Evolutionary conservation across 805 yeast species (phyloP).

Genomic region (Metschnikowia kofuensis): DNA sequence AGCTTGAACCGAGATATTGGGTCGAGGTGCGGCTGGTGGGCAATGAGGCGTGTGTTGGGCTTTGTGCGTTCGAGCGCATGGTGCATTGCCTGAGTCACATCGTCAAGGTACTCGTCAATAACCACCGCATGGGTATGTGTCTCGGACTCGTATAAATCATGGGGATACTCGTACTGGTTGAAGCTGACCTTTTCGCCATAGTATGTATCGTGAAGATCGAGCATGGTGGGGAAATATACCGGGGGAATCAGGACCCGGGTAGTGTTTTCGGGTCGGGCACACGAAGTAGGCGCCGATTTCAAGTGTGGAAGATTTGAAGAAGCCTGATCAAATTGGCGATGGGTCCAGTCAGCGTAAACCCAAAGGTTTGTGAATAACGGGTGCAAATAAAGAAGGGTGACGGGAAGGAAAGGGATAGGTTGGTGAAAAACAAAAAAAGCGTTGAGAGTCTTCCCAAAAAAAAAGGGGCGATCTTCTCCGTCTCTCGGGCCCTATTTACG

Average conservation of each 20-base stretch:
- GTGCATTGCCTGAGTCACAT: conserved; percentile 41
- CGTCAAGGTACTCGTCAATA: conserved; percentile 51
- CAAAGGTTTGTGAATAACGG: too few relatives aligned
- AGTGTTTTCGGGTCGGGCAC: too few relatives aligned
- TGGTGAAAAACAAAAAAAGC: background rate
- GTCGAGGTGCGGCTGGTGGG: conserved; percentile 84
- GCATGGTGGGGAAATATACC: background rate
- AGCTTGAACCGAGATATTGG: conserved; percentile 70
- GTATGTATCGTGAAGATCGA: conserved; percentile 8
- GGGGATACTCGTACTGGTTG: conserved; percentile 49
- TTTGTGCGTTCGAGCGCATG: conserved; percentile 32
- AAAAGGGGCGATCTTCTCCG: background rate
- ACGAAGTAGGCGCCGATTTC: too few relatives aligned
- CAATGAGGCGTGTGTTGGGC: conserved; percentile 58
- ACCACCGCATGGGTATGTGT: conserved; percentile 43
- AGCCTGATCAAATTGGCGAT: background rate
- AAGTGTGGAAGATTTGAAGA: background rate
- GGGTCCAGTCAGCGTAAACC: too few relatives aligned
- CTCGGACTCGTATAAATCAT: conserved; percentile 49
- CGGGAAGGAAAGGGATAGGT: background rate
- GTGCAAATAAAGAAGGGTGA: background rate
- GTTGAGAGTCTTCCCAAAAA: background rate
- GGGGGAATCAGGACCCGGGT: too few relatives aligned
- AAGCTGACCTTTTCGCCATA: conserved; percentile 10
- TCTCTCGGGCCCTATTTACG: background rate